phyloP scores from a whole-genome alignment of 495 filamentous ascomycete genomes.

The Podospora pseudopauciseta region DNA sequence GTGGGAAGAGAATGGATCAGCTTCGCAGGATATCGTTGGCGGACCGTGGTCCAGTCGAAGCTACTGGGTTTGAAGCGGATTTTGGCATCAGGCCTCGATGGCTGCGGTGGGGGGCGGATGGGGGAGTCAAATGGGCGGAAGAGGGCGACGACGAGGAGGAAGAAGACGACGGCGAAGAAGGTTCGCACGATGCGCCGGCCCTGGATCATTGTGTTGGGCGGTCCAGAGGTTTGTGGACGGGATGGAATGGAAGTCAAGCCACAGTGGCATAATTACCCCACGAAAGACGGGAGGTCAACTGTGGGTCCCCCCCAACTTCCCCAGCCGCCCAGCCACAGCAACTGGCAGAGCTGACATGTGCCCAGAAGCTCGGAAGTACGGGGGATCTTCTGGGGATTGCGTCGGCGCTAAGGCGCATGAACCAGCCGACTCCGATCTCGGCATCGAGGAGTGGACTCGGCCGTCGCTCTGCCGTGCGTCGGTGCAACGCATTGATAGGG shows the following conservation, averaged over 20 bases:
- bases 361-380: not conserved
- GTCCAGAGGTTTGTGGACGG: too few relatives aligned
- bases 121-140: not conserved
- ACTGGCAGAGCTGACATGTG: not conserved
- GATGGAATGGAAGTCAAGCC: too few relatives aligned
- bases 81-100: not conserved
- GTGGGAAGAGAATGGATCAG: conserved; percentile 32
- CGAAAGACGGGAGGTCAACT: not conserved
- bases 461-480: not conserved
- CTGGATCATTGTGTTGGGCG: not conserved
- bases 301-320: not conserved
- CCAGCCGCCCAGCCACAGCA: not conserved
- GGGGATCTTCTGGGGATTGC: too few relatives aligned
- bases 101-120: not conserved
- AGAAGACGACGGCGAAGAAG: not conserved
- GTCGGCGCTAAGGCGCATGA: too few relatives aligned
- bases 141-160: not conserved
- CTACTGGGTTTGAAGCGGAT: conserved; percentile 22
- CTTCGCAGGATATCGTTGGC: conserved; percentile 31
- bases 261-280: not conserved
- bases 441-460: not conserved
- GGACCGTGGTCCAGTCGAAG: conserved; percentile 43
- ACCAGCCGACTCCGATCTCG: not conserved
- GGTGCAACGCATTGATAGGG: not conserved
- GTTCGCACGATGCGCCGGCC: not conserved